Evolutionary conservation across 192 early-diverging fungal species (phyloP).

Genomic region (Podila horticola): DNA sequence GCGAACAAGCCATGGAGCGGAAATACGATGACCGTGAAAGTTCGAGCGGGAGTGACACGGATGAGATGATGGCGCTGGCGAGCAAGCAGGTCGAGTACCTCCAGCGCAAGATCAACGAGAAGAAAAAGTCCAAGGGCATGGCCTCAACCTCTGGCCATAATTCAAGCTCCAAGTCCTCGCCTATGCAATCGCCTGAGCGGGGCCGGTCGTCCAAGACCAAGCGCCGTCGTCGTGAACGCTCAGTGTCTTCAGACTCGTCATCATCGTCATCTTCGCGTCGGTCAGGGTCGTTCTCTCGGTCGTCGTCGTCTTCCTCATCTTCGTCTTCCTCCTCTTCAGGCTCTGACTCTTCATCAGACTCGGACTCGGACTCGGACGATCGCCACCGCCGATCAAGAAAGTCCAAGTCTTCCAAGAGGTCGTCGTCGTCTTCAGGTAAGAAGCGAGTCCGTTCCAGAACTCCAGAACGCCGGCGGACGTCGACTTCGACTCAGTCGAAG

Average conservation of each 20-base stretch:
- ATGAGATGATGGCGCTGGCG: constrained; percentile 49
- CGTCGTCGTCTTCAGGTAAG: not conserved
- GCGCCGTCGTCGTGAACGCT: constrained; percentile 19
- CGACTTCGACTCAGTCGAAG: not conserved
- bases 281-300: constrained; percentile 15
- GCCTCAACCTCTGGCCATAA: not conserved
- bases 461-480: not conserved
- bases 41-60: constrained; percentile 42
- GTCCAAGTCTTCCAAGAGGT: not conserved
- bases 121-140: constrained; percentile 33
- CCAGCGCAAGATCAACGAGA: constrained; percentile 49
- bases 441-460: not conserved
- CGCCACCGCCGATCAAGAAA: not conserved
- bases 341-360: constrained; percentile 15
- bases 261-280: constrained; percentile 14
- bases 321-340: constrained; percentile 13
- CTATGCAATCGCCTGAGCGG: not conserved
- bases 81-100: constrained; percentile 50
- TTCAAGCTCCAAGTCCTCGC: constrained; percentile 8
- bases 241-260: constrained; percentile 17
- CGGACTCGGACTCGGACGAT: constrained; percentile 7
- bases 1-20: not conserved
- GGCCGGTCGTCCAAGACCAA: constrained; percentile 14
- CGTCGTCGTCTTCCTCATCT: constrained; percentile 9
- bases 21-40: not conserved